These are phyloP conservation scores for Pisolithus orientalis DNA, from an alignment of 768 basidiomycete species.

Conservation along the genomic window DNA sequence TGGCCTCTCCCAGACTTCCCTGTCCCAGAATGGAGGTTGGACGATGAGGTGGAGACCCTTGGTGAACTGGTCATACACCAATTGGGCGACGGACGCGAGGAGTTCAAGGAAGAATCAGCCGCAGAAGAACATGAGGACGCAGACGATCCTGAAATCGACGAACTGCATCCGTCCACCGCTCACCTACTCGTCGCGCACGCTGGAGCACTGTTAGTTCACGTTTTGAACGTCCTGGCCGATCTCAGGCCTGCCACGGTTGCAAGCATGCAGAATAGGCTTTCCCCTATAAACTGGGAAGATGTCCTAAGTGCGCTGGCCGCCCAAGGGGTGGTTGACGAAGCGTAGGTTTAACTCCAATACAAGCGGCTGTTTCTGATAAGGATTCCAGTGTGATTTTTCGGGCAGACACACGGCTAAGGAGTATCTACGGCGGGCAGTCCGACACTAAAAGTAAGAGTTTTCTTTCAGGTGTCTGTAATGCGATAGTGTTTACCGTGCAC, in stretches of 20 bases:
- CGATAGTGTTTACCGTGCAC: conserved; percentile 1
- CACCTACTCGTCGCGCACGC: conserved; percentile 37
- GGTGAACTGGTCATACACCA: conserved; percentile 32
- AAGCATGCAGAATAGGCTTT: conserved; percentile 60
- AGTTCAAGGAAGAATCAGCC: conserved; percentile 5
- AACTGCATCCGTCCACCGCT: conserved; percentile 20
- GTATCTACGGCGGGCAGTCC: conserved; percentile 21
- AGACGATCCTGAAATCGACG: conserved; percentile 27
- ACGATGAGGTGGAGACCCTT: conserved; percentile 58
- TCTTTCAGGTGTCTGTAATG: not conserved
- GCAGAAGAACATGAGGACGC: conserved; percentile 19
- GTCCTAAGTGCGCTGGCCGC: conserved; percentile 50
- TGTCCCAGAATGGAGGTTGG: conserved; percentile 62
- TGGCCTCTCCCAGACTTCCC: conserved; percentile 74
- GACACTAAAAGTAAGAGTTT: conserved; percentile 13
- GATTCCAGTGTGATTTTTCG: conserved; percentile 17
- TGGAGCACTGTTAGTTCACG: conserved; percentile 40
- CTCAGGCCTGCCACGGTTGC: conserved; percentile 50
- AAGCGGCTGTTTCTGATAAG: not conserved
- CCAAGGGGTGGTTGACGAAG: conserved; percentile 28
- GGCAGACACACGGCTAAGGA: conserved; percentile 23
- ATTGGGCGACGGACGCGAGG: not conserved
- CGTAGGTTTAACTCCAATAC: conserved; percentile 15
- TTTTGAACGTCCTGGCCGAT: conserved; percentile 49
- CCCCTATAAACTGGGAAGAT: conserved; percentile 56